Percentiles rank a stretch among this genome's conserved stretches.
These are phyloP conservation scores for Lactarius deliciosus DNA, from an alignment of 768 basidiomycete species.

Conservation along the genomic window DNA sequence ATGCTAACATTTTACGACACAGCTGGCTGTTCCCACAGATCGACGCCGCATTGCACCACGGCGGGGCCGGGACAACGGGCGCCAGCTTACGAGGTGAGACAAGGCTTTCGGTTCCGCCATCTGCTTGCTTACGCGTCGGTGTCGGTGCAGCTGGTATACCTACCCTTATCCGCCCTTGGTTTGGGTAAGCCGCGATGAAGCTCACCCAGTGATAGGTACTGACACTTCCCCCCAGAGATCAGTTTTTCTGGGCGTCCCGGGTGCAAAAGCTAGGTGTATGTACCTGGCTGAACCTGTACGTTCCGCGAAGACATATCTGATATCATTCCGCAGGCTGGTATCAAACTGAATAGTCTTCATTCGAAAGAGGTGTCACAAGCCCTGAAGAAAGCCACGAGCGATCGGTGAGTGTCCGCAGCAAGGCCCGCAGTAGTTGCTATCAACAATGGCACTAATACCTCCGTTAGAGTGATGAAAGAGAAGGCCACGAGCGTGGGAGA, in stretches of 20 bases:
- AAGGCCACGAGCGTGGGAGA: slow-evolving; percentile 51
- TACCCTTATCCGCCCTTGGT: slow-evolving; percentile 70
- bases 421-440: slow-evolving; percentile 26
- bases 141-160: slow-evolving; percentile 50
- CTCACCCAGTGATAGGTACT: not conserved
- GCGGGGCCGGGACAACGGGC: slow-evolving; percentile 71
- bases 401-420: slow-evolving; percentile 40
- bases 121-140: not conserved
- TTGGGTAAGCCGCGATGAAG: slow-evolving; percentile 41
- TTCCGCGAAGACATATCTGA: not conserved
- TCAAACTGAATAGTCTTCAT: slow-evolving; percentile 50
- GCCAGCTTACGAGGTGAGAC: slow-evolving; percentile 51
- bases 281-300: slow-evolving; percentile 10
- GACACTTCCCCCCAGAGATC: slow-evolving; percentile 40
- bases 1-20: slow-evolving; percentile 22
- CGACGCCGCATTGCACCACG: slow-evolving; percentile 65
- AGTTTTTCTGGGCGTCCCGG: slow-evolving; percentile 62
- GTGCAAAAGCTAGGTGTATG: slow-evolving; percentile 61
- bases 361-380: slow-evolving; percentile 51
- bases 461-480: slow-evolving; percentile 54
- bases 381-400: slow-evolving; percentile 55
- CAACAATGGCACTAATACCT: not conserved
- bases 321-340: slow-evolving; percentile 42
- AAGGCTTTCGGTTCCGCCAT: not conserved
- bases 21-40: slow-evolving; percentile 60